Conservation (phyloP, 768 basidiomycete genomes). For the Lactifluus echinatus region DNA sequence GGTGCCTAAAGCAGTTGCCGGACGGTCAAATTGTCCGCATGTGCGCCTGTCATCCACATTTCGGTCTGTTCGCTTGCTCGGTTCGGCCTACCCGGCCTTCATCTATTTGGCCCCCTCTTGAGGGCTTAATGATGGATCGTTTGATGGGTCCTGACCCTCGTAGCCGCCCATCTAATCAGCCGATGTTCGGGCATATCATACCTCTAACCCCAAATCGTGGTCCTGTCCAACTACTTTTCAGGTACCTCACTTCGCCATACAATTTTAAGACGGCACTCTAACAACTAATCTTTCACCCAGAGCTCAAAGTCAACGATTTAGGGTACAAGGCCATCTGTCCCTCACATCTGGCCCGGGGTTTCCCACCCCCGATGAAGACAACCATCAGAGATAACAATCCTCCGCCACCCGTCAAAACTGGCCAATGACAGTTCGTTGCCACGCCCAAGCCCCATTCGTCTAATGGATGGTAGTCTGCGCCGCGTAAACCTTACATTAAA, state of each 20-base stretch:
- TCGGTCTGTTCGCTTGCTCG: neutral
- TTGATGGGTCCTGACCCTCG: neutral
- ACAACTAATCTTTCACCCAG: no score
- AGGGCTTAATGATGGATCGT: neutral
- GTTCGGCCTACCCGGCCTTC: conserved; percentile 9
- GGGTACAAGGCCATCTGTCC: neutral
- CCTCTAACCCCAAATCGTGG: neutral
- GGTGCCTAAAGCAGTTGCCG: conserved; percentile 2
- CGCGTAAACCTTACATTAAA: neutral
- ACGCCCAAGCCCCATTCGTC: neutral
- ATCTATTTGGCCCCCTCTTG: neutral
- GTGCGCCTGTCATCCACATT: neutral
- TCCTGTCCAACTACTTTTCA: no score
- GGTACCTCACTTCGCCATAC: no score
- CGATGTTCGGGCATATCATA: neutral
- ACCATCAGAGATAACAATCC: neutral
- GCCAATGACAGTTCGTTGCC: neutral
- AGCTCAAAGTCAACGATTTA: neutral
- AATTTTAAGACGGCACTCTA: no score
- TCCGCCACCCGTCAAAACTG: neutral
- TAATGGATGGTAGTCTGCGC: neutral
- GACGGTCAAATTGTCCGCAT: neutral
- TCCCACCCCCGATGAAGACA: neutral
- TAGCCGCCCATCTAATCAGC: neutral
- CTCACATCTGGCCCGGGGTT: neutral